Base-by-base conservation (phyloP, 352 stramenopile genomes). In the Saprolegnia diclina region DNA sequence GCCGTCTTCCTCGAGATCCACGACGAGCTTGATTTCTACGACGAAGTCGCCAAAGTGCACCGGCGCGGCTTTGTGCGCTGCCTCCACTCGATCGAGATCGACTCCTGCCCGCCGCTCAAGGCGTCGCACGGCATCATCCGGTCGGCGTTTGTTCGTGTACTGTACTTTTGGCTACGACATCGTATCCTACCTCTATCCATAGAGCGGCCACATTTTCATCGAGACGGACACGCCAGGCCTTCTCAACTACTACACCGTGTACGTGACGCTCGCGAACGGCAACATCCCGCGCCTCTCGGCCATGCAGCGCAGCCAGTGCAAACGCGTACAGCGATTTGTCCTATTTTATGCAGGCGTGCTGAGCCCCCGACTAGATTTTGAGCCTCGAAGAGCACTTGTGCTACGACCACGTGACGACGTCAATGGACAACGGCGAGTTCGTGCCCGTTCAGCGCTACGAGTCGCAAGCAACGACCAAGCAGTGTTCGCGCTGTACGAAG, bases 41-140 rank as follows among this genome's bases (percentile, higher is more conserved):
- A 59, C 35, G 52, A 59, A 59, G 35, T 59, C 35, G 52, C 52
- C 35, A 59, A 59, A 24, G 52, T 59, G 11, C 82, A 83, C 4
- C 76, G 85, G 0, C 72, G 74, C 13, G 85, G 85, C 18, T 94
- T 91, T 54, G 80, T 77, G 54, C 81, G 83, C 0, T 91, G 83
- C 64, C 67, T 87, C 37, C 85, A 94, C 73, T 92, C 83, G 32
- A 85, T 94, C 61, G 91, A 91, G 71, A 89, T 94, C 72, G 85
- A 90, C 67, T 87, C 77, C 68, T 94, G 85, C n/a, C 85, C 83
- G 0, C 79, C 91, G 52, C 88, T 94, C 79, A 81, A 94, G 66
- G 84, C 88, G 71, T 76, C 73, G 18, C 83, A 92, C 57, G 78
- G 80, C 5, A 89, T 90, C 44, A 82, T 94, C 40, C 77, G 83